These are phyloP conservation scores for Wickerhamomyces strasburgensis DNA, from an alignment of 805 yeast species.

Conservation along the genomic window DNA sequence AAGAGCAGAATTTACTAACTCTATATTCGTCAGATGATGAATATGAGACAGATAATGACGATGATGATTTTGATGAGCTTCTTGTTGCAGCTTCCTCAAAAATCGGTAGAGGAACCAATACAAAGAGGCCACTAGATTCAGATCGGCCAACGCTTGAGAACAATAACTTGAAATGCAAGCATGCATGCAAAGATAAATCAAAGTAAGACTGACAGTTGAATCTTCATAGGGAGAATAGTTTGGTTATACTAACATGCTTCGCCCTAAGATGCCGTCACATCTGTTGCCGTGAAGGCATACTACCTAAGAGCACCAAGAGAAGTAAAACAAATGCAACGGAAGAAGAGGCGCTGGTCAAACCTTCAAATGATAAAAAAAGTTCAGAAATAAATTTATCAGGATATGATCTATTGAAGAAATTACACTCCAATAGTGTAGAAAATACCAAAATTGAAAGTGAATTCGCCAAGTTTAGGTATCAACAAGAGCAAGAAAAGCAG, in stretches of 20 bases:
- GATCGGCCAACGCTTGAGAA: slow-evolving; percentile 26
- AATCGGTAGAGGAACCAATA: slow-evolving; percentile 1
- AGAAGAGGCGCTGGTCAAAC: too few species aligned
- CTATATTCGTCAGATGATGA: slow-evolving; percentile 11
- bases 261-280: slow-evolving; percentile 36
- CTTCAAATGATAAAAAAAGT: too few species aligned
- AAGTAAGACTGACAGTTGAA: slow-evolving; percentile 10
- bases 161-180: slow-evolving; percentile 33
- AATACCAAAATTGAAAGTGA: neutral
- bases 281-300: slow-evolving; percentile 44
- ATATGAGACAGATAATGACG: slow-evolving; percentile 20
- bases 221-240: too few species aligned
- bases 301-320: slow-evolving; percentile 11
- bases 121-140: neutral
- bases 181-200: slow-evolving; percentile 35
- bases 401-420: slow-evolving; percentile 5
- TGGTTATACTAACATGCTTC: slow-evolving; percentile 14
- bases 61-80: slow-evolving; percentile 27
- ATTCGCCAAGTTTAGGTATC: slow-evolving; percentile 1
- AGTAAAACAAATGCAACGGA: neutral
- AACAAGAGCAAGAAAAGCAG: neutral
- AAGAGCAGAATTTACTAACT: slow-evolving; percentile 8
- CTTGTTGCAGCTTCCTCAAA: slow-evolving; percentile 19
- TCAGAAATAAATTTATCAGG: slow-evolving; percentile 8
- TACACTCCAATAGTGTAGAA: slow-evolving; percentile 4